These are phyloP conservation scores for Lathyrus oleraceus DNA, from an alignment of 306 rosid genomes.

Conservation along the genomic window DNA sequence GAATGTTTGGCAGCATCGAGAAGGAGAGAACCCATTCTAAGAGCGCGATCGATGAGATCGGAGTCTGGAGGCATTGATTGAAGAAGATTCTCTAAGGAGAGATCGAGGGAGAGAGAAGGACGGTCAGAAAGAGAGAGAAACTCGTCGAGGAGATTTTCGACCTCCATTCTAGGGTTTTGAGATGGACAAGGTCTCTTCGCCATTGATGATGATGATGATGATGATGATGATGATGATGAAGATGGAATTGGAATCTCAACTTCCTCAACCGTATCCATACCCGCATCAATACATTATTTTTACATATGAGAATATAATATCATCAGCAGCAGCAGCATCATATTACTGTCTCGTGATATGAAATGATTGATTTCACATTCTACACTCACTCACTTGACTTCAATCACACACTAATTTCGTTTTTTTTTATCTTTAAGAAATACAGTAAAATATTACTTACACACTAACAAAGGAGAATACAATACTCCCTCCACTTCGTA, in stretches of 20 bases:
- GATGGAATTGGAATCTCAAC: slow-evolving; percentile 36
- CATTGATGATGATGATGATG: slow-evolving; percentile 70
- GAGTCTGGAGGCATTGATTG: slow-evolving; percentile 58
- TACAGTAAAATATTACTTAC: no score
- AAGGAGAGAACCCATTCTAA: slow-evolving; percentile 65
- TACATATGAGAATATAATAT: neutral
- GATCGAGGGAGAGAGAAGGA: slow-evolving; percentile 63
- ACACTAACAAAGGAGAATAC: no score
- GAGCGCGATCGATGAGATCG: slow-evolving; percentile 92
- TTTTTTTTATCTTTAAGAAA: no score
- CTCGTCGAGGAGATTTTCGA: slow-evolving; percentile 51
- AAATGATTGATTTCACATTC: slow-evolving; percentile 18
- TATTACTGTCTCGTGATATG: neutral
- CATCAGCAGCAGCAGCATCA: neutral
- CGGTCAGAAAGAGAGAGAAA: slow-evolving; percentile 66
- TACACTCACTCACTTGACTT: slow-evolving; percentile 21
- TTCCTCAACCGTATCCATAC: slow-evolving; percentile 53
- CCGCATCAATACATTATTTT: slow-evolving; percentile 1
- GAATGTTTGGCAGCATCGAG: slow-evolving; percentile 82
- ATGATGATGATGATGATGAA: slow-evolving; percentile 5
- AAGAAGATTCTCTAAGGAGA: slow-evolving; percentile 78
- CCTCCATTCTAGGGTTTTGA: slow-evolving; percentile 63
- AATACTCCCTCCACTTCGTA: no score
- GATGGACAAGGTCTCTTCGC: slow-evolving; percentile 92
- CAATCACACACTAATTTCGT: slow-evolving; percentile 12